A percentile compares a stretch with the other conserved stretches of the same genome.
These are phyloP conservation scores for Naematelia encephala DNA, from an alignment of 768 basidiomycete species.

Conservation along the genomic window DNA sequence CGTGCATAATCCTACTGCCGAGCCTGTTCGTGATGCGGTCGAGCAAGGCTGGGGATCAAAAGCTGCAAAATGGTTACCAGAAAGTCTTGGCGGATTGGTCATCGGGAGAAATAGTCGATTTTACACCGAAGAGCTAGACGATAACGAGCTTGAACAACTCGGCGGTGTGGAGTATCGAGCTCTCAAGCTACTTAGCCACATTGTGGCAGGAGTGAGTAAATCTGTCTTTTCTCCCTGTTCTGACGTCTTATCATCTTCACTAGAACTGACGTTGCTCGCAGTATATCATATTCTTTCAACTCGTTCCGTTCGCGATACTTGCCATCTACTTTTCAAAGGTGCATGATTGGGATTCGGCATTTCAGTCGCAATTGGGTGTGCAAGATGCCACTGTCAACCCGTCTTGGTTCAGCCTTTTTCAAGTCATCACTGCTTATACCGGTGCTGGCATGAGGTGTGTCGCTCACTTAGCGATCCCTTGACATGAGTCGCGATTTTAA, in stretches of 20 bases:
- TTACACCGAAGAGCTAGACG: constrained; percentile 43
- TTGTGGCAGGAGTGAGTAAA: constrained; percentile 35
- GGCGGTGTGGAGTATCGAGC: constrained; percentile 47
- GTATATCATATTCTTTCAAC: constrained; percentile 37
- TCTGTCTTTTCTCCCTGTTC: too few species aligned
- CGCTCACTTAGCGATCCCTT: too few species aligned
- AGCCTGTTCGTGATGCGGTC: neutral
- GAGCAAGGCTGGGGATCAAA: constrained; percentile 17
- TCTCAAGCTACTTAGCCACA: constrained; percentile 34
- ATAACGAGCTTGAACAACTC: constrained; percentile 42
- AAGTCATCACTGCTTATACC: constrained; percentile 26
- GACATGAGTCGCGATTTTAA: too few species aligned
- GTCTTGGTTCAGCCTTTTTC: constrained; percentile 37
- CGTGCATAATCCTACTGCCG: neutral
- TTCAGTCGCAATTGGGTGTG: constrained; percentile 16
- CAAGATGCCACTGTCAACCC: constrained; percentile 32
- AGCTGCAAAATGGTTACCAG: constrained; percentile 42
- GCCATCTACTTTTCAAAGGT: constrained; percentile 41
- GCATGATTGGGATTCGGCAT: constrained; percentile 24
- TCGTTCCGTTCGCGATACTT: constrained; percentile 39
- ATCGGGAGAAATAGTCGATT: constrained; percentile 44
- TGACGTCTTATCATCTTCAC: too few species aligned
- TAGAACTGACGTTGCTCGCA: constrained; percentile 6
- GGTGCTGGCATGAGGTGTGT: constrained; percentile 38
- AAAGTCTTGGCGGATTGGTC: constrained; percentile 31